Percentiles rank a stretch among this genome's conserved stretches.
Conservation (phyloP, 352 stramenopile species). For the Blastocystis sp. region DNA sequence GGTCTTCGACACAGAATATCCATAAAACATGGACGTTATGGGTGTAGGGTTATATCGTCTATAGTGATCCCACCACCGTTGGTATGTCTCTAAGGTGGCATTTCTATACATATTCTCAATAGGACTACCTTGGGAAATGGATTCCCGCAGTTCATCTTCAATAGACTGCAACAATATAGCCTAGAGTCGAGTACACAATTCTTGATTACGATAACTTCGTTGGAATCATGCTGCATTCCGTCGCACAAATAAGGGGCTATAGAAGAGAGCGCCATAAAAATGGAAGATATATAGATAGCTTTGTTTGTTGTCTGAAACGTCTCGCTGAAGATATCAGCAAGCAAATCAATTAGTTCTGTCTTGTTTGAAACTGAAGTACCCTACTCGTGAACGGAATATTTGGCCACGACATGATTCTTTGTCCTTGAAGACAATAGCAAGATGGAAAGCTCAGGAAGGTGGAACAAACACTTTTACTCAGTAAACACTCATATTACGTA, state of each 20-base stretch:
- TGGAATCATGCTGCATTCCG: slow-evolving; percentile 21
- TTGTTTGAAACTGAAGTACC: neutral
- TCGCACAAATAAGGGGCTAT: neutral
- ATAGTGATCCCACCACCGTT: slow-evolving; percentile 25
- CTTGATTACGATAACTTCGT: neutral
- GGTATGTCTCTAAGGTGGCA: neutral
- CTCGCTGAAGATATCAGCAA: neutral
- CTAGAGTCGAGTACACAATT: neutral
- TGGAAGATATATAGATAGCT: neutral
- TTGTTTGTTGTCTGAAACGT: neutral
- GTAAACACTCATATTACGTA: neutral
- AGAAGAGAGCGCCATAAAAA: neutral
- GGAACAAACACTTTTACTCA: neutral
- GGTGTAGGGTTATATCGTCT: neutral
- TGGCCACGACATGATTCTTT: neutral
- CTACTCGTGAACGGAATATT: neutral
- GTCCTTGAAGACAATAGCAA: neutral
- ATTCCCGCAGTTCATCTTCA: neutral
- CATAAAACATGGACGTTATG: slow-evolving; percentile 15
- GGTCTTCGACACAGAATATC: neutral
- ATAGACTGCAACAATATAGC: neutral
- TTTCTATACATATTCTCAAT: neutral
- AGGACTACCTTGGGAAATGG: too few relatives aligned
- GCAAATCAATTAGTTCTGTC: neutral
- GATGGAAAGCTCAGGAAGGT: neutral